Conservation (phyloP, 2,329 filamentous ascomycete species). For the Penicillium sp. region DNA sequence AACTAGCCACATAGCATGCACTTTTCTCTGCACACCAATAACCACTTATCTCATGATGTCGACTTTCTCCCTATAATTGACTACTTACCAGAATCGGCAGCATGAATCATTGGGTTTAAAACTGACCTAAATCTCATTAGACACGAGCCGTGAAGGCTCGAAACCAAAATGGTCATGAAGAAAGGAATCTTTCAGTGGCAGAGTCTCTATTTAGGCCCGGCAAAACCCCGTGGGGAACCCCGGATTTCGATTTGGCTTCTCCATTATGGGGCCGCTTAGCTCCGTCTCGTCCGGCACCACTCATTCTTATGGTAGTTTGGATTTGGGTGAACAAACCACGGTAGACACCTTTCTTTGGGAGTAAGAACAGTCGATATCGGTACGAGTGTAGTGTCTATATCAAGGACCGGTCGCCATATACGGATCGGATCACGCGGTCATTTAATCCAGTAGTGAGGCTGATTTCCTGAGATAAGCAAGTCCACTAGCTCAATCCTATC, state of each 20-base stretch:
- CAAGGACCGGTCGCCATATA: not conserved
- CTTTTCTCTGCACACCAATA: not conserved
- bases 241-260: conserved; percentile 2
- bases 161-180: not conserved
- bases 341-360: not conserved
- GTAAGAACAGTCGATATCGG: not conserved
- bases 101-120: not conserved
- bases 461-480: not conserved
- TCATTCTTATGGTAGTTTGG: not conserved
- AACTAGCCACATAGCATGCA: not conserved
- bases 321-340: not conserved
- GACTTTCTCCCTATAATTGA: not conserved
- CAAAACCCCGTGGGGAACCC: conserved; percentile 6
- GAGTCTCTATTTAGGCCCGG: not conserved
- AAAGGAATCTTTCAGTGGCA: not conserved
- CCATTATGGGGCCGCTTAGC: conserved; percentile 6
- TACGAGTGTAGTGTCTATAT: not conserved
- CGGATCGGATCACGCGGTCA: not conserved
- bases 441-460: not conserved
- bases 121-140: not conserved
- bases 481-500: not conserved
- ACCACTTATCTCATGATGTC: not conserved
- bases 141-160: no score
- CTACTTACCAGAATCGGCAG: not conserved
- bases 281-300: conserved; percentile 4